These are phyloP conservation scores for Tremella yokohamensis DNA, from an alignment of 768 basidiomycete species.

Conservation along the genomic window DNA sequence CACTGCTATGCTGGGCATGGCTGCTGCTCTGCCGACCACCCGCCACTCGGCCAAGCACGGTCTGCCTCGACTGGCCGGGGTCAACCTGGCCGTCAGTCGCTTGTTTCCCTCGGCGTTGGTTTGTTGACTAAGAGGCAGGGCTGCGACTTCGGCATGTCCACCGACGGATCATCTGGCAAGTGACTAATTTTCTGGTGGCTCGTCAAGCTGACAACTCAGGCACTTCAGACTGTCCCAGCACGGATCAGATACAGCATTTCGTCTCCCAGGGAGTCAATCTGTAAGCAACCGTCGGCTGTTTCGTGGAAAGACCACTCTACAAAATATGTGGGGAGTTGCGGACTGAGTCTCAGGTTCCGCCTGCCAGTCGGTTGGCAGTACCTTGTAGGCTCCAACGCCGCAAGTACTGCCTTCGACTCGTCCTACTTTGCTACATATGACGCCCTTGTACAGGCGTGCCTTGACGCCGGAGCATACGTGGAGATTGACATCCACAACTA, in stretches of 20 bases:
- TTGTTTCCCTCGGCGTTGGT: not conserved
- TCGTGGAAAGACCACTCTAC: constrained; percentile 44
- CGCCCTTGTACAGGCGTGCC: constrained; percentile 56
- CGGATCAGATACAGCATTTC: constrained; percentile 62
- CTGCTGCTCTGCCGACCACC: not conserved
- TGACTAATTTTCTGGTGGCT: not conserved
- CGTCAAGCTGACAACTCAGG: constrained; percentile 1
- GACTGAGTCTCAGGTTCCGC: constrained; percentile 54
- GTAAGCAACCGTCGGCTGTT: constrained; percentile 25
- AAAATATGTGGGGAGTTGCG: not conserved
- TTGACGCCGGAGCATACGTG: constrained; percentile 57
- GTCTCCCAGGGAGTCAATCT: constrained; percentile 54
- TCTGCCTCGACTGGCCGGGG: constrained; percentile 29
- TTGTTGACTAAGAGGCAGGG: constrained; percentile 21
- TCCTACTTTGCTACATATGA: constrained; percentile 57
- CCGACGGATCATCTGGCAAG: constrained; percentile 15
- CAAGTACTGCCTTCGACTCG: constrained; percentile 51
- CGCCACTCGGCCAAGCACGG: not conserved
- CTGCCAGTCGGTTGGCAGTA: constrained; percentile 63
- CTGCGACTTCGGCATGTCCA: constrained; percentile 37
- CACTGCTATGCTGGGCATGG: not conserved
- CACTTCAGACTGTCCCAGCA: constrained; percentile 44
- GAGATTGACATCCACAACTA: constrained; percentile 63
- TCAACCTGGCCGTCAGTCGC: constrained; percentile 39
- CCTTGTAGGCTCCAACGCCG: constrained; percentile 52